phyloP scores from a whole-genome alignment of 768 basidiomycete genomes.

The Kockovaella imperatae region DNA sequence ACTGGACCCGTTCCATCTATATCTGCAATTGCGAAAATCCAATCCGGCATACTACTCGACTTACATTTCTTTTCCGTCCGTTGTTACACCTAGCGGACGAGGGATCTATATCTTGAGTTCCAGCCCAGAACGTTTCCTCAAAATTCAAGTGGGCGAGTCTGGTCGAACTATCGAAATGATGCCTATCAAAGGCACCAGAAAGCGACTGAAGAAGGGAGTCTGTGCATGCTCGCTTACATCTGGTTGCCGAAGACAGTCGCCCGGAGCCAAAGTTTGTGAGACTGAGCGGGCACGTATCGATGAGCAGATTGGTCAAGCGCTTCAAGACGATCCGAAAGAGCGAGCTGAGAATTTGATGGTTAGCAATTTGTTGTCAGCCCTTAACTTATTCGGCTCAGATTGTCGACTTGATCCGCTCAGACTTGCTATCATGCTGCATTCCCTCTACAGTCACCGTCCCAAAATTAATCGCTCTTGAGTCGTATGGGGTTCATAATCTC shows the following conservation, averaged over 20 bases:
- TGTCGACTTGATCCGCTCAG: constrained; percentile 89
- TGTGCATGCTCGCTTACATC: constrained; percentile 50
- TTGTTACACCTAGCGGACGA: constrained; percentile 43
- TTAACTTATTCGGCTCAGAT: constrained; percentile 48
- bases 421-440: constrained; percentile 67
- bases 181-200: constrained; percentile 88
- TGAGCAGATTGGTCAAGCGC: constrained; percentile 22
- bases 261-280: constrained; percentile 50
- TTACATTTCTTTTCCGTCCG: constrained; percentile 49
- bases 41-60: constrained; percentile 89
- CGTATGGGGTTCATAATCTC: constrained; percentile 91
- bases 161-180: constrained; percentile 66
- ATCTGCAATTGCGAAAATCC: constrained; percentile 53
- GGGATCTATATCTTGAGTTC: constrained; percentile 58
- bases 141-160: constrained; percentile 53
- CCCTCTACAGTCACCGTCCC: constrained; percentile 73
- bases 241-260: constrained; percentile 54
- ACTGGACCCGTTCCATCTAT: constrained; percentile 38
- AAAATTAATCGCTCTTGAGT: constrained; percentile 80
- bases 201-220: constrained; percentile 42
- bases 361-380: constrained; percentile 6
- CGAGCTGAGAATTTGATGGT: constrained; percentile 92
- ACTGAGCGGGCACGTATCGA: constrained; percentile 24
- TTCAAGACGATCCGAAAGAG: constrained; percentile 59
- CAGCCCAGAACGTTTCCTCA: constrained; percentile 86